Evolutionary conservation across 192 early-diverging fungal species (phyloP).

Genomic region (Coemansia sp.): DNA sequence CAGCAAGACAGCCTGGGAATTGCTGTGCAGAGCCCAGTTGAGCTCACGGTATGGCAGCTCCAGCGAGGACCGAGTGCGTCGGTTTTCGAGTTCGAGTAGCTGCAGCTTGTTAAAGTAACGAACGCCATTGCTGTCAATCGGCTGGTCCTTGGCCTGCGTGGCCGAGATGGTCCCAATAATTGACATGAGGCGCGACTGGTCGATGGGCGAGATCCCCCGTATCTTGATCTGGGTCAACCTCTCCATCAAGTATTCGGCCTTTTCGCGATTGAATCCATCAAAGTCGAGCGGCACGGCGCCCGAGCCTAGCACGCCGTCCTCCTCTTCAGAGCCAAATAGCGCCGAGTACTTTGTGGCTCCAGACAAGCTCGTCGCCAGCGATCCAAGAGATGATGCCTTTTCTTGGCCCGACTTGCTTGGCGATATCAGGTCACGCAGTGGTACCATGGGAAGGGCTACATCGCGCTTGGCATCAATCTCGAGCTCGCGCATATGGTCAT

Average conservation of each 20-base stretch:
- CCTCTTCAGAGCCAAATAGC: constrained; percentile 12
- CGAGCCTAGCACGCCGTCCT: constrained; percentile 2
- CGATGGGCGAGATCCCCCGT: constrained; percentile 58
- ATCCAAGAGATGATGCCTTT: not conserved
- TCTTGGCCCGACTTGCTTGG: not conserved
- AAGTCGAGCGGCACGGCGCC: constrained; percentile 19
- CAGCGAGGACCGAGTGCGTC: constrained; percentile 42
- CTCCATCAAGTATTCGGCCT: constrained; percentile 42
- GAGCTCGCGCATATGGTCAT: constrained; percentile 42
- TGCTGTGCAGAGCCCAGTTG: constrained; percentile 83
- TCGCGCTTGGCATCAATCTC: constrained; percentile 18
- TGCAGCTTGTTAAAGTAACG: constrained; percentile 79
- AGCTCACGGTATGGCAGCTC: constrained; percentile 65
- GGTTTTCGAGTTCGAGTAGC: constrained; percentile 58
- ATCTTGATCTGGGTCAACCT: constrained; percentile 48
- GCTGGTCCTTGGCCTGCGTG: constrained; percentile 62
- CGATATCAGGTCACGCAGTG: constrained; percentile 26
- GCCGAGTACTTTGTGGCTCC: constrained; percentile 20
- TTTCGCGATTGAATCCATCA: constrained; percentile 37
- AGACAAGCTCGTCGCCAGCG: not conserved
- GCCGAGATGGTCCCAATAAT: constrained; percentile 66
- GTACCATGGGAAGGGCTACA: constrained; percentile 26
- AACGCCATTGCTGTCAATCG: constrained; percentile 83
- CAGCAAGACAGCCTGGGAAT: constrained; percentile 69
- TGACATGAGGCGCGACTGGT: constrained; percentile 71